Evolutionary conservation across 2,329 filamentous ascomycete species (phyloP).

Genomic region (Fusarium floridanum): DNA sequence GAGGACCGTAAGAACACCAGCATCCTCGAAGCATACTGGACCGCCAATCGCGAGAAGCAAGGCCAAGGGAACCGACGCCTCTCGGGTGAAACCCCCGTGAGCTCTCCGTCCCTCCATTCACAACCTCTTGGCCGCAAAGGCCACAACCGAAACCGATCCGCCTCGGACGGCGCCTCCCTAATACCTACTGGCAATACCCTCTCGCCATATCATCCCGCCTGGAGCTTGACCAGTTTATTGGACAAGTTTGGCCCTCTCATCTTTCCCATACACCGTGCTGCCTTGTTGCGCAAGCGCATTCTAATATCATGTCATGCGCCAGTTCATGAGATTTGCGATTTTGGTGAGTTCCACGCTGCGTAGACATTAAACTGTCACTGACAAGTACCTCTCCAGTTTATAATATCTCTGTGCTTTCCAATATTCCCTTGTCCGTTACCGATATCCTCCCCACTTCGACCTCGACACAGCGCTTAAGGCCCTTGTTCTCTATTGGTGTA

Average conservation of each 20-base stretch:
- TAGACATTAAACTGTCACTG: neutral
- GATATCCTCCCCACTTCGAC: slow-evolving; percentile 75
- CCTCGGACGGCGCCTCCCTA: slow-evolving; percentile 71
- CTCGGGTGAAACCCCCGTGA: slow-evolving; percentile 63
- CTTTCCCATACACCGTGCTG: slow-evolving; percentile 90
- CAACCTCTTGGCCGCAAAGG: slow-evolving; percentile 53
- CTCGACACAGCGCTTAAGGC: slow-evolving; percentile 75
- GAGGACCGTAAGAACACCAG: slow-evolving; percentile 72
- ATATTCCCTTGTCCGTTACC: slow-evolving; percentile 80
- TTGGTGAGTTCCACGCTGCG: slow-evolving; percentile 70
- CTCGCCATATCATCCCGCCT: slow-evolving; percentile 85
- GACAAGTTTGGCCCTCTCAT: slow-evolving; percentile 90
- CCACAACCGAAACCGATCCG: slow-evolving; percentile 70
- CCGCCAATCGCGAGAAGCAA: slow-evolving; percentile 59
- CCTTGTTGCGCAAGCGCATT: slow-evolving; percentile 87
- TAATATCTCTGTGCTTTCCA: slow-evolving; percentile 91
- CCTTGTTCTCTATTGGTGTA: slow-evolving; percentile 93
- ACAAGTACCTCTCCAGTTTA: slow-evolving; percentile 74
- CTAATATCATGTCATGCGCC: slow-evolving; percentile 88
- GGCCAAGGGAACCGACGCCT: slow-evolving; percentile 50
- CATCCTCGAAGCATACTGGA: slow-evolving; percentile 85
- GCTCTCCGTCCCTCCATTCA: slow-evolving; percentile 60
- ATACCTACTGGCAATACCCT: slow-evolving; percentile 74
- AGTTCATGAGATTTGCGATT: slow-evolving; percentile 87
- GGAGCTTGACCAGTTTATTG: slow-evolving; percentile 82